Evolutionary conservation across 768 basidiomycete genomes (phyloP), one percentile per base, ranked within the genome.

Genomic region (Tylopilus intermedius): DNA sequence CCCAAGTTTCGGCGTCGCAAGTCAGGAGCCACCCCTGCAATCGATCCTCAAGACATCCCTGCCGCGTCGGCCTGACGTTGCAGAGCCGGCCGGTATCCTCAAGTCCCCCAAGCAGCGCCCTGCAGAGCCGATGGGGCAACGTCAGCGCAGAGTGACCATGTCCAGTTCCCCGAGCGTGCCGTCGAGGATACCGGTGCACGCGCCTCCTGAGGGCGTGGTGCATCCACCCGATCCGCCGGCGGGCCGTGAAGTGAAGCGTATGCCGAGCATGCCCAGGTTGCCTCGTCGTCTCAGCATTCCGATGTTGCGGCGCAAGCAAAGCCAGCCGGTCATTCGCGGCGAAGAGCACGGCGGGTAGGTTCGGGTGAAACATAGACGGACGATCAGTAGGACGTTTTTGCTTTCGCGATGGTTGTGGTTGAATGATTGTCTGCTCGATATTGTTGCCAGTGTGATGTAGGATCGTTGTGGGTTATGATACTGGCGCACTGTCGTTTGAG

Each of bases 281-380:
- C 66, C 63, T 1, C 67, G 63, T 38, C 57, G 61, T 22, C 51
- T 67, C 27, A 67, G 67, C 41, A 67, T 69, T 21, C 66, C 63
- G 0, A 54, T 66, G 50, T 48, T 67, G 38, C 58, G 66, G 15
- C 66, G 67, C 24, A 69, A 65, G 49, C 62, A 63, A n/a, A 54
- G 59, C 51, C 57, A 54, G 43, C 27, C 51, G 3, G 54, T 39
- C 7, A 18, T 55, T 7, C 50, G 14, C 33, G 55, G 40, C 5
- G 42, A 3, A 5, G 59, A 32, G 40, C 33, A 35, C 21, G 48
- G 11, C 42, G 35, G 37, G 26, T 49, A 50, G 47, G 9, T 30
- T 10, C 30, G 7, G 30, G 32, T 33, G 18, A 14, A 11, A 21
- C n/a, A 14, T 26, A n/a, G 32, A 37, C 15, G 35, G 35, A 15